These are phyloP conservation scores for Rosa hybrid DNA, from an alignment of 331 rosid species.

Conservation along the genomic window DNA sequence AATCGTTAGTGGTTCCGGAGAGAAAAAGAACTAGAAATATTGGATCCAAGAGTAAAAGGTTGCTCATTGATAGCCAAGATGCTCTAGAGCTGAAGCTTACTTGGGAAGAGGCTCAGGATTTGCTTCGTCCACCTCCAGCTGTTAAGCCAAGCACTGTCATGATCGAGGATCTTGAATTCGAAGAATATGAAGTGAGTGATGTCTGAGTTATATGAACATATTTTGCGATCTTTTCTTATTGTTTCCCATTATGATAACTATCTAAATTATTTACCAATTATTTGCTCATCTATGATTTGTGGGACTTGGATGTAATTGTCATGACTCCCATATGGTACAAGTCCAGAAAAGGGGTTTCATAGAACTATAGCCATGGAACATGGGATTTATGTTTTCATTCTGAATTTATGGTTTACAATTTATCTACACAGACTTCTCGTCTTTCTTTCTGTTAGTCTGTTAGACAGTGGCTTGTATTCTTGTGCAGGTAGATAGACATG, in stretches of 20 bases:
- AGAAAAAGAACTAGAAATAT: conserved; percentile 85
- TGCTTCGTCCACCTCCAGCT: conserved; percentile 93
- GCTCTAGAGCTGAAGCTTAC: conserved; percentile 91
- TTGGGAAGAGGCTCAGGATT: conserved; percentile 98
- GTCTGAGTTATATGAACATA: background rate
- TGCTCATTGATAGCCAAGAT: conserved; percentile 94
- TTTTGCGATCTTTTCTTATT: conserved; percentile 4
- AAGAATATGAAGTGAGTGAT: conserved; percentile 89
- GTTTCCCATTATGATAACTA: background rate
- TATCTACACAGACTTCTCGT: background rate
- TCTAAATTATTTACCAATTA: conserved; percentile 2
- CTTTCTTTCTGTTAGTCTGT: background rate
- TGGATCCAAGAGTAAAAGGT: conserved; percentile 94
- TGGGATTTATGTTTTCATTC: background rate
- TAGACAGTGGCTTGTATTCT: background rate
- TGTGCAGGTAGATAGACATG: background rate
- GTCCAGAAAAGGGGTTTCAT: background rate
- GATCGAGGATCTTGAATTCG: conserved; percentile 89
- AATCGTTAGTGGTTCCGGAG: conserved; percentile 68
- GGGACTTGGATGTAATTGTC: background rate
- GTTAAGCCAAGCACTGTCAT: conserved; percentile 83
- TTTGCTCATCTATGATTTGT: background rate
- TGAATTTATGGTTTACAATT: background rate
- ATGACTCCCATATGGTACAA: background rate
- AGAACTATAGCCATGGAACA: background rate